Conservation (phyloP, 139 green algal species). For the Tetradesmus lagerheimii region DNA sequence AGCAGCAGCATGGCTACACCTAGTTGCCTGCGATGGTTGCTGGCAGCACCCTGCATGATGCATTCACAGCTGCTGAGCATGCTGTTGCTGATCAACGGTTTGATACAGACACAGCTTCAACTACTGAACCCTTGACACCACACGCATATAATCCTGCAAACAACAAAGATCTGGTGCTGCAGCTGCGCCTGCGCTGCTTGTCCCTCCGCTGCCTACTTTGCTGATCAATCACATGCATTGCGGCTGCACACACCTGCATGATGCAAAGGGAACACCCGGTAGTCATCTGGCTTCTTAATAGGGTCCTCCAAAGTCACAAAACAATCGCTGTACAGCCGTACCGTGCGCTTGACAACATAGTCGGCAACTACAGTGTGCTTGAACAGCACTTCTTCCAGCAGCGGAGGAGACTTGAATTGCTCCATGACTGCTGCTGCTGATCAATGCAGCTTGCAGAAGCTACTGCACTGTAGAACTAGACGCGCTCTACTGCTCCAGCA, state of each 20-base stretch:
- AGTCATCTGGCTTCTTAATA: background rate
- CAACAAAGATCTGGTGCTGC: too few relatives aligned
- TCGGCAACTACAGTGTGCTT: conserved; percentile 37
- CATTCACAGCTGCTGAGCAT: too few relatives aligned
- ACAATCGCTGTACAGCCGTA: conserved; percentile 6
- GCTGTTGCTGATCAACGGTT: too few relatives aligned
- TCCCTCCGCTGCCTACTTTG: too few relatives aligned
- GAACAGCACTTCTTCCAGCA: conserved; percentile 1
- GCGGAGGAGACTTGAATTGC: background rate
- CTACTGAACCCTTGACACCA: too few relatives aligned
- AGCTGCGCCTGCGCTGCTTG: too few relatives aligned
- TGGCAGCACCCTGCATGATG: too few relatives aligned
- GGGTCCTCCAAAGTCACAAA: conserved; percentile 15
- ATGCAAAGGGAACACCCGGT: background rate
- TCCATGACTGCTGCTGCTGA: background rate
- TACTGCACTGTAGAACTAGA: background rate
- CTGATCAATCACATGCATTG: background rate
- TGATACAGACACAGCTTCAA: too few relatives aligned
- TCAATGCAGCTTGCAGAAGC: too few relatives aligned
- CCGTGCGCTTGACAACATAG: conserved; percentile 30
- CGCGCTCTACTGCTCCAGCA: background rate
- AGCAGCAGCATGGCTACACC: too few relatives aligned
- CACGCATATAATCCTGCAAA: too few relatives aligned
- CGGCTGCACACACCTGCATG: background rate
- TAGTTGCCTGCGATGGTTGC: too few relatives aligned